phyloP scores from a whole-genome alignment of 441 rosid species.

The Gossypium gossypioides region DNA sequence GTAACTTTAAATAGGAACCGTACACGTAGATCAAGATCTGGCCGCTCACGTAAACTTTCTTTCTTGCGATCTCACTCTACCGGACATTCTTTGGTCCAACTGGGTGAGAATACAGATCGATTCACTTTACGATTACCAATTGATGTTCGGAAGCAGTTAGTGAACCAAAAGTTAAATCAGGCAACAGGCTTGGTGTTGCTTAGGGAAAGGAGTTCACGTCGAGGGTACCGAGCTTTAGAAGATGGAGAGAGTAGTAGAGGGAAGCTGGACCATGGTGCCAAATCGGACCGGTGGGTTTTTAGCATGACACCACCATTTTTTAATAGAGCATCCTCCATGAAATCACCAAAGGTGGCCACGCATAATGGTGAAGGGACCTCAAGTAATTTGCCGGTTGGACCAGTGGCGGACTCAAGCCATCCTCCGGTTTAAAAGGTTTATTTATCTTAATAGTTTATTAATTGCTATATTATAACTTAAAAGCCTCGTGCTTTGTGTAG shows the following conservation, averaged over 20 bases:
- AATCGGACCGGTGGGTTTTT: conserved; percentile 51
- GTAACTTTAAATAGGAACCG: conserved; percentile 24
- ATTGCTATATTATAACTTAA: neutral
- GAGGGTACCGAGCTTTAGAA: conserved; percentile 32
- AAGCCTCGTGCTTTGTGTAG: neutral
- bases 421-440: conserved; percentile 19
- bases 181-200: conserved; percentile 44
- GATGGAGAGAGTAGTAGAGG: conserved; percentile 35
- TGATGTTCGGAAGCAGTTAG: conserved; percentile 56
- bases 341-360: conserved; percentile 26
- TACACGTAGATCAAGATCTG: conserved; percentile 50
- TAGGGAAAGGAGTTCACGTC: conserved; percentile 50
- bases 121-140: conserved; percentile 70
- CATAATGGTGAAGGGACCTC: conserved; percentile 25
- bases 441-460: neutral
- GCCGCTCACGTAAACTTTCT: conserved; percentile 22
- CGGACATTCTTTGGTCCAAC: conserved; percentile 76
- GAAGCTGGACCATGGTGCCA: conserved; percentile 27
- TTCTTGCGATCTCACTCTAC: conserved; percentile 77
- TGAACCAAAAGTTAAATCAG: conserved; percentile 50
- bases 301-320: conserved; percentile 43
- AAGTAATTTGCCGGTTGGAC: conserved; percentile 12
- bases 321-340: conserved; percentile 25
- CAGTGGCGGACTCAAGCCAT: conserved; percentile 23
- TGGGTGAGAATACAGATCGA: conserved; percentile 71